A percentile compares a stretch with the other conserved stretches of the same genome.
phyloP scores from a whole-genome alignment of 1,284 basidiomycete genomes.

The Pterula multifida region DNA sequence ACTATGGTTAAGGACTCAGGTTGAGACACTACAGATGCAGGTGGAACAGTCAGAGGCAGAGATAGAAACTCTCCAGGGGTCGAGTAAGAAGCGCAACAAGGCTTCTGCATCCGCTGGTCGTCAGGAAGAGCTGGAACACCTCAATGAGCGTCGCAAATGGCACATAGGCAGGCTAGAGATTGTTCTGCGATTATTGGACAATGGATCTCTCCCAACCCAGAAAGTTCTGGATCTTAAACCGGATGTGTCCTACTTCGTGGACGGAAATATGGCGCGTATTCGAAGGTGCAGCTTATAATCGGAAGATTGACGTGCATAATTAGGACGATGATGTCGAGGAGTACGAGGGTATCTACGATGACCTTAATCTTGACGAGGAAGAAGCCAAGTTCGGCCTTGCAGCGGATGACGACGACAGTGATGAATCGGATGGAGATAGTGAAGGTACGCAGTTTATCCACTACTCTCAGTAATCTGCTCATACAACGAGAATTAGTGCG shows the following conservation, averaged over 20 bases:
- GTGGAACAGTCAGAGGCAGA: slow-evolving; percentile 94
- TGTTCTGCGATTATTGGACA: slow-evolving; percentile 88
- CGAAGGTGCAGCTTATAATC: slow-evolving; percentile 10
- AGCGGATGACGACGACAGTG: slow-evolving; percentile 46
- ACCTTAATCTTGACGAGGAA: slow-evolving; percentile 94
- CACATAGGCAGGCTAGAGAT: slow-evolving; percentile 91
- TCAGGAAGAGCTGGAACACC: slow-evolving; percentile 71
- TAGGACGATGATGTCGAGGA: slow-evolving; percentile 98
- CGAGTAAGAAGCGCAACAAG: slow-evolving; percentile 82
- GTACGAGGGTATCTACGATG: slow-evolving; percentile 96
- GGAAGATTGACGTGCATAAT: slow-evolving; percentile 11
- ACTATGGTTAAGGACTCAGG: slow-evolving; percentile 76
- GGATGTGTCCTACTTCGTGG: slow-evolving; percentile 94
- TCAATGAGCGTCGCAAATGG: slow-evolving; percentile 95
- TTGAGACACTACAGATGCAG: slow-evolving; percentile 90
- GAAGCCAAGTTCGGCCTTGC: slow-evolving; percentile 87
- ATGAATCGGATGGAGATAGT: slow-evolving; percentile 55
- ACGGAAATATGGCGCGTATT: slow-evolving; percentile 85
- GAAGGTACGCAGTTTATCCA: slow-evolving; percentile 40
- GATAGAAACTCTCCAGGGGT: slow-evolving; percentile 78
- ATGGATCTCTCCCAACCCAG: slow-evolving; percentile 80
- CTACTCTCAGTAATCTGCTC: neutral
- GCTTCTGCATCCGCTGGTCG: slow-evolving; percentile 57
- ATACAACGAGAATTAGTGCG: slow-evolving; percentile 1
- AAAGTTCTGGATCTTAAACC: slow-evolving; percentile 81